phyloP scores from a whole-genome alignment of 2,329 filamentous ascomycete species.

The Fusarium haematococcum region DNA sequence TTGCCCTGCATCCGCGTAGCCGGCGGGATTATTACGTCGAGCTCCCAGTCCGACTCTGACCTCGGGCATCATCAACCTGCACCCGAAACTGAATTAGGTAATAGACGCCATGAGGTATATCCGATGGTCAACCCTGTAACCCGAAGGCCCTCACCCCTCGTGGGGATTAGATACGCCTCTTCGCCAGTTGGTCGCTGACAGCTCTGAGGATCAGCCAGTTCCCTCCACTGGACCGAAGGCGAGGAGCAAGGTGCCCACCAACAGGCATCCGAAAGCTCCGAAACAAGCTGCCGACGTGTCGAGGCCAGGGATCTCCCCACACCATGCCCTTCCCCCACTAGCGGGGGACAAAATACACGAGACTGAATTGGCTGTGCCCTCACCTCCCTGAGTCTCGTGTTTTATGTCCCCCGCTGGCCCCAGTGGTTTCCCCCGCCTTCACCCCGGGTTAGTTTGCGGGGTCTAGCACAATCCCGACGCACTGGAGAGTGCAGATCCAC shows the following conservation, averaged over 20 bases:
- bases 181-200: not conserved
- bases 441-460: not conserved
- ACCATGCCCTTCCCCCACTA: not conserved
- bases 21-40: not conserved
- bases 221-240: not conserved
- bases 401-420: too few species aligned
- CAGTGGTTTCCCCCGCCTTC: not conserved
- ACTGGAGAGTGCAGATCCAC: not conserved
- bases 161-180: not conserved
- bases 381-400: too few species aligned
- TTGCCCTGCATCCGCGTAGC: not conserved
- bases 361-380: too few species aligned
- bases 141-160: not conserved
- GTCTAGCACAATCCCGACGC: not conserved
- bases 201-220: not conserved
- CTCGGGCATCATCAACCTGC: not conserved
- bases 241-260: not conserved
- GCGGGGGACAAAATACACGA: too few species aligned
- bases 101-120: not conserved
- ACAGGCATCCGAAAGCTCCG: not conserved
- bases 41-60: not conserved
- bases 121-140: not conserved
- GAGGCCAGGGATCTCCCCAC: not conserved
- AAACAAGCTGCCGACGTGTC: not conserved
- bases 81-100: not conserved